Evolutionary conservation across 176 grass and related monocot genomes (phyloP).

Genomic region (Triticum timopheevii): DNA sequence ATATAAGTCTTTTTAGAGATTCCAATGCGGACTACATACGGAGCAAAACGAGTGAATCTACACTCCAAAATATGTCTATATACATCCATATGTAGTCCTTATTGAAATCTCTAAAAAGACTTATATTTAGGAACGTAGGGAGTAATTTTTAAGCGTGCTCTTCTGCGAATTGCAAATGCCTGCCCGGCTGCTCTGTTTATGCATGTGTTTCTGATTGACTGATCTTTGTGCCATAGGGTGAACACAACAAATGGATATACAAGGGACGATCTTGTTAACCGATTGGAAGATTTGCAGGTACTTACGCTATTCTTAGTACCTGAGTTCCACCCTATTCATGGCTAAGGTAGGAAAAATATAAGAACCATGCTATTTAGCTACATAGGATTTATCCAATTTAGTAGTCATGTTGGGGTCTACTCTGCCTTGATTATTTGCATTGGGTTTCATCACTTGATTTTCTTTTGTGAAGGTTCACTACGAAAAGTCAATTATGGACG

Average conservation of each 20-base stretch:
- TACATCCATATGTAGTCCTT: too few relatives aligned
- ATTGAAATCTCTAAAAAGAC: too few relatives aligned
- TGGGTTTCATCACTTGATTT: conserved; percentile 24
- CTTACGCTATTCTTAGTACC: conserved; percentile 37
- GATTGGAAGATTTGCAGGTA: conserved; percentile 77
- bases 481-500: conserved; percentile 66
- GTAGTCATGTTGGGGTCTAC: background rate
- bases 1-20: too few relatives aligned
- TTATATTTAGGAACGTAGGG: too few relatives aligned
- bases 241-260: conserved; percentile 81
- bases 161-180: conserved; percentile 9
- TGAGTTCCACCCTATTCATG: background rate
- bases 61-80: too few relatives aligned
- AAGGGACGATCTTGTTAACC: conserved; percentile 65
- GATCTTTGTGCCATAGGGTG: conserved; percentile 58
- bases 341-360: conserved; percentile 3
- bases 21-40: too few relatives aligned
- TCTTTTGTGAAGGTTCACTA: conserved; percentile 67
- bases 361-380: conserved; percentile 19
- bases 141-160: conserved; percentile 13
- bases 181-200: conserved; percentile 14
- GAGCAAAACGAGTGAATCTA: too few relatives aligned
- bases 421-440: conserved; percentile 31
- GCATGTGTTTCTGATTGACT: conserved; percentile 21
- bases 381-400: conserved; percentile 11